Evolutionary conservation across 2,329 filamentous ascomycete genomes (phyloP).

Genomic region (Neopestalotiopsis sp.): DNA sequence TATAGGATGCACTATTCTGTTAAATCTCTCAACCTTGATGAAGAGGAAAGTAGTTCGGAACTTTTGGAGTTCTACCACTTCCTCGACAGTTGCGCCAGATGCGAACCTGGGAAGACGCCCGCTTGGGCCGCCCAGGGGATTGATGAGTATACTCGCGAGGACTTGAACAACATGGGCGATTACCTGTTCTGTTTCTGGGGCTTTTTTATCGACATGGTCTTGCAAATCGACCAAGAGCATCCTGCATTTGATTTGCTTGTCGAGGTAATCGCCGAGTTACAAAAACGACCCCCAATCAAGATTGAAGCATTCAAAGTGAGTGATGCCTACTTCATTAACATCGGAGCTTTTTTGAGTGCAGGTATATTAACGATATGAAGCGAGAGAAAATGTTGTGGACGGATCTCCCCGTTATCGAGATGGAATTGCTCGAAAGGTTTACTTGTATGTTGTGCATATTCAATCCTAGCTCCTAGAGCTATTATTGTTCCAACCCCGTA

Average conservation of each 20-base stretch:
- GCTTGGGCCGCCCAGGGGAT: neutral
- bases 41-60: neutral
- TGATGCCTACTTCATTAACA: no score
- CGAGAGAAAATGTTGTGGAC: neutral
- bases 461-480: neutral
- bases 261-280: neutral
- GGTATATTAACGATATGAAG: neutral
- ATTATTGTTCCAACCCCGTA: neutral
- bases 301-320: neutral
- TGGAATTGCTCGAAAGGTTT: neutral
- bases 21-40: neutral
- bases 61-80: neutral
- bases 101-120: neutral
- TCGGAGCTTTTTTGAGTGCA: no score
- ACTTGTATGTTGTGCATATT: neutral
- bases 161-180: neutral
- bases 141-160: neutral
- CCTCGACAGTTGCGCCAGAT: neutral
- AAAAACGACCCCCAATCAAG: neutral
- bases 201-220: neutral
- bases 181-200: neutral
- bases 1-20: neutral
- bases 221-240: neutral
- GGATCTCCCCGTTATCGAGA: neutral
- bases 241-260: neutral